Evolutionary conservation across 805 yeast species (phyloP).

Genomic region (Kregervanrija delftensis): DNA sequence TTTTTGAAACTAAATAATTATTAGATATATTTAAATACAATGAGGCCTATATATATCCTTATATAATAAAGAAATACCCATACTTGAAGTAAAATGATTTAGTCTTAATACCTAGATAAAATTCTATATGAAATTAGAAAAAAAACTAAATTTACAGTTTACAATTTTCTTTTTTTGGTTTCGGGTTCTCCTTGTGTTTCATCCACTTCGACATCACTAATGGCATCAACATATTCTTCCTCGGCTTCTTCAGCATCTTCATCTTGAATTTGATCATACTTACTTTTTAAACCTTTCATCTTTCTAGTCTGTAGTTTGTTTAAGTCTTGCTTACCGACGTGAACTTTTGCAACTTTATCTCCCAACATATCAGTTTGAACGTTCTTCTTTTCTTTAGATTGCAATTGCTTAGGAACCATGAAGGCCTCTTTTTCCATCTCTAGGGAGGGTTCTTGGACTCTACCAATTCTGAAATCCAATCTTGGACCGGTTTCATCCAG

Average conservation of each 20-base stretch:
- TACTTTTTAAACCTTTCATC: conserved; percentile 94
- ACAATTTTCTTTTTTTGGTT: conserved; percentile 21
- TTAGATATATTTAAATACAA: too few relatives aligned
- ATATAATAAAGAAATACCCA: not conserved
- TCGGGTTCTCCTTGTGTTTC: conserved; percentile 13
- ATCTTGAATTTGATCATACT: conserved; percentile 63
- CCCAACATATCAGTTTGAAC: conserved; percentile 84
- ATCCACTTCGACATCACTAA: conserved; percentile 12
- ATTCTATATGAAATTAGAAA: not conserved
- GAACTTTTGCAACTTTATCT: conserved; percentile 94
- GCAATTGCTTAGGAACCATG: conserved; percentile 73
- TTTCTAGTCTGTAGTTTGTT: conserved; percentile 89
- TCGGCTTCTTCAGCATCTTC: conserved; percentile 41
- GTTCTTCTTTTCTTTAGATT: conserved; percentile 81
- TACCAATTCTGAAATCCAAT: conserved; percentile 85
- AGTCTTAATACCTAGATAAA: not conserved
- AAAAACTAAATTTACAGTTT: not conserved
- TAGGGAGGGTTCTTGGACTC: conserved; percentile 73
- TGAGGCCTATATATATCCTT: not conserved
- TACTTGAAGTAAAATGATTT: too few relatives aligned
- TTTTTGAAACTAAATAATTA: not conserved
- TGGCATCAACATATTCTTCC: conserved; percentile 22
- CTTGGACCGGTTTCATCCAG: conserved; percentile 94
- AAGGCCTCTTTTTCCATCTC: conserved; percentile 88
- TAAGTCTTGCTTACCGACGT: conserved; percentile 92